Conservation (phyloP, 768 basidiomycete genomes). For the Suillus sp. region DNA sequence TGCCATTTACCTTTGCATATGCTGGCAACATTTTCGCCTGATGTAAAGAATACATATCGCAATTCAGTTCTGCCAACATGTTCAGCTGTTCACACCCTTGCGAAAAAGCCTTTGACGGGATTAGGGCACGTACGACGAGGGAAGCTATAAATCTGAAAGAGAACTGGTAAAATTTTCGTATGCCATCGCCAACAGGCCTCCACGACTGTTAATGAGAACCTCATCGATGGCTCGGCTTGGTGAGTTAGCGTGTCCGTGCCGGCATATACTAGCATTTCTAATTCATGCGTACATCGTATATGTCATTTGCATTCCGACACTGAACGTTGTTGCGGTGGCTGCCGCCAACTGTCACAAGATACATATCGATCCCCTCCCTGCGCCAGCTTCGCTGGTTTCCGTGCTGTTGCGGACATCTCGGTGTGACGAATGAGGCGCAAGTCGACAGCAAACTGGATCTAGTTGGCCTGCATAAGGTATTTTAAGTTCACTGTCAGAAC, state of each 20-base stretch:
- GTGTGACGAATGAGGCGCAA: constrained; percentile 43
- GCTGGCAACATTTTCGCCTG: not conserved
- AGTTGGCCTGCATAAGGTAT: constrained; percentile 66
- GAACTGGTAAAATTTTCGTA: not conserved
- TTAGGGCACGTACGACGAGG: not conserved
- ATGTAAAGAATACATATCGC: no score
- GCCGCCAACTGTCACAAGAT: constrained; percentile 29
- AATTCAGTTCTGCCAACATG: no score
- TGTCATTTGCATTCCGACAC: constrained; percentile 81
- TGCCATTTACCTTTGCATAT: not conserved
- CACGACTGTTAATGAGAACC: no score
- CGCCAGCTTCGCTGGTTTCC: constrained; percentile 76
- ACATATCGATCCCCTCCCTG: constrained; percentile 50
- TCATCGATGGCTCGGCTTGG: no score
- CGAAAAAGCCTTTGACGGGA: not conserved
- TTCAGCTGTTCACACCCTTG: no score
- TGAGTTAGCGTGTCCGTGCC: no score
- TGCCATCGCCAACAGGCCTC: not conserved
- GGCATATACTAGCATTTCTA: not conserved
- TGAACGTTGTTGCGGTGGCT: constrained; percentile 87
- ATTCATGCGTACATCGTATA: constrained; percentile 34
- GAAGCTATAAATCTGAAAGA: not conserved
- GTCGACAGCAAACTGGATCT: constrained; percentile 65
- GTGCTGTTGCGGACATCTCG: constrained; percentile 67
- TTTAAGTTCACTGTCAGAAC: constrained; percentile 77